Evolutionary conservation across 2,329 filamentous ascomycete genomes (phyloP), one percentile per base, ranked within the genome.

Genomic region (Elsinoe ampelina): DNA sequence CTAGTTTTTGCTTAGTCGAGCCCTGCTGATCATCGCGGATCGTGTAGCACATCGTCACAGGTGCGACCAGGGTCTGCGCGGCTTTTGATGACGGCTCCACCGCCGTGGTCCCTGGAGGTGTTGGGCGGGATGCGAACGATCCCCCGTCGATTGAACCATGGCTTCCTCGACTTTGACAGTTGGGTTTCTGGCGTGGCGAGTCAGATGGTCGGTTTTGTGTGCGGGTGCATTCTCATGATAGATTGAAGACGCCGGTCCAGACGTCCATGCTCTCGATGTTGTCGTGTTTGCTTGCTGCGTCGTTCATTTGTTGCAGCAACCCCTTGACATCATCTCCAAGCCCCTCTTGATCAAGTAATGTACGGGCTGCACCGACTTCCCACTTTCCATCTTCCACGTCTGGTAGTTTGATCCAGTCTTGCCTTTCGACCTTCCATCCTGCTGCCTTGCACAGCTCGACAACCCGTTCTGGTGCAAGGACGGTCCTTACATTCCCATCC

Each of bases 401-500:
- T 10, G 60, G 59, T 2, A 66, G 73, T 8, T 68, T 63, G 19
- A 78, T 63, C n/a, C 62, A 59, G 1, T 45, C 63, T 57, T 78
- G 72, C 4, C 60, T 65, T 19, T 67, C 66, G 4, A 75, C 47
- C 8, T 58, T 56, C 71, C 72, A 78, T 1, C 73, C 73, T 1
- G 64, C 69, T 11, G 57, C 63, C 19, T 58, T 8, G 2, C 72
- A 73, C 3, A 72, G 61, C 2, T 64, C 61, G 5, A 62, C 70
- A 34, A 81, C 73, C 15, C 64, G 67, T 11, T 59, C 61, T 12
- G 77, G 78, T 6, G 70, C 69, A 12, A 80, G 57, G 5, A 74
- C 67, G 7, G 71, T 76, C 51, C 75, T 72, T 10, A 82, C 71
- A 62, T 83, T 82, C 7, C 70, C 71, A 0, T 54, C 58, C 55